phyloP scores from a whole-genome alignment of 2,329 filamentous ascomycete species.

The Lecanoromycetidae sp. region DNA sequence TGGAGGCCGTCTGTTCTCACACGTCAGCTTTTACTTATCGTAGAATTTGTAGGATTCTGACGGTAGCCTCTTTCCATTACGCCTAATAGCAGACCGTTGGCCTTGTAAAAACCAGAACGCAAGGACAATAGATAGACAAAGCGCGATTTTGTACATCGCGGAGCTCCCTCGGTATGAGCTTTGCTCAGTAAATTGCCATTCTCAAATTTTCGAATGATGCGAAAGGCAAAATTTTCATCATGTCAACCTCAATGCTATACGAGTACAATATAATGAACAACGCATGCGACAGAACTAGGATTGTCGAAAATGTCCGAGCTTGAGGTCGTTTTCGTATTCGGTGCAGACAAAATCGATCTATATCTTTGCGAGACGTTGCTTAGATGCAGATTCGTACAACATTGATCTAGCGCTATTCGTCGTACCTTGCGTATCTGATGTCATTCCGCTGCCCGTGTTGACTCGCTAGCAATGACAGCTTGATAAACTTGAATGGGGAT shows the following conservation, averaged over 20 bases:
- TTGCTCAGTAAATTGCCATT: too few relatives aligned
- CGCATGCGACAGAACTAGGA: too few relatives aligned
- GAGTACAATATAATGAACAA: too few relatives aligned
- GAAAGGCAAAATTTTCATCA: too few relatives aligned
- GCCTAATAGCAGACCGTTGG: slow-evolving; percentile 16
- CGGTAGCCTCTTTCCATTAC: slow-evolving; percentile 17
- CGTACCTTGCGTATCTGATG: slow-evolving; percentile 8
- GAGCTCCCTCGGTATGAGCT: background rate
- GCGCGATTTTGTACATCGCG: slow-evolving; percentile 12
- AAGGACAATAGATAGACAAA: background rate
- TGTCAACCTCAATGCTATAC: too few relatives aligned
- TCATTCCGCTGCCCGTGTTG: background rate
- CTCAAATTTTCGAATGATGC: too few relatives aligned
- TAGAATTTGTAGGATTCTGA: background rate
- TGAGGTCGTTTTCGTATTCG: background rate
- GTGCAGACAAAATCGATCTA: background rate
- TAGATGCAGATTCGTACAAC: background rate
- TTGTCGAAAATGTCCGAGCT: too few relatives aligned
- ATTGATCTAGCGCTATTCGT: background rate
- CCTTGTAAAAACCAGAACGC: slow-evolving; percentile 16
- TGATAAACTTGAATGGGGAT: background rate
- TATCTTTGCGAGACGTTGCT: background rate
- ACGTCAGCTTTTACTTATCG: background rate
- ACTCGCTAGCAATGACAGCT: slow-evolving; percentile 4
- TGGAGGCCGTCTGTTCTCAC: slow-evolving; percentile 18